Evolutionary conservation across 441 rosid species (phyloP).

Genomic region (Brassica hybrid): DNA sequence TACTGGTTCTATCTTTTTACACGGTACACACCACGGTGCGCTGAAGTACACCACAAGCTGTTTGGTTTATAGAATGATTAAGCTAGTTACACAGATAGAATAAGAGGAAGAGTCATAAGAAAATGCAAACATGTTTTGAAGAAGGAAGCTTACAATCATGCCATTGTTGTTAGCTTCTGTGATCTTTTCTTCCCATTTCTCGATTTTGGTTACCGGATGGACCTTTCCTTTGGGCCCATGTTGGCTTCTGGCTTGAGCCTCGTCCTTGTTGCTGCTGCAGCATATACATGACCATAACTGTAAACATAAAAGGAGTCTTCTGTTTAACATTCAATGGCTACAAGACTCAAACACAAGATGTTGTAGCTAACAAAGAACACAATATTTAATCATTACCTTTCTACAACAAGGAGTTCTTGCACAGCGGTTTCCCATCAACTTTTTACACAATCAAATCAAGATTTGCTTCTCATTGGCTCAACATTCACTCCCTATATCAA

Average conservation of each 20-base stretch:
- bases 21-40: slow-evolving; percentile 64
- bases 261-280: slow-evolving; percentile 25
- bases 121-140: not conserved
- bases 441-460: slow-evolving; percentile 30
- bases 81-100: no score
- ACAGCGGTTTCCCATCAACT: slow-evolving; percentile 51
- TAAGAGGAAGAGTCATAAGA: not conserved
- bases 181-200: slow-evolving; percentile 62
- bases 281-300: slow-evolving; percentile 43
- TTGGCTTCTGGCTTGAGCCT: slow-evolving; percentile 33
- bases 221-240: slow-evolving; percentile 48
- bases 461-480: slow-evolving; percentile 34
- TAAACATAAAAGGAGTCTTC: slow-evolving; percentile 12
- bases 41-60: slow-evolving; percentile 73
- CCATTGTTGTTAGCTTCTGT: slow-evolving; percentile 53
- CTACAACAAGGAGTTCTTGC: slow-evolving; percentile 33
- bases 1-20: slow-evolving; percentile 53
- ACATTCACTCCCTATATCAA: slow-evolving; percentile 3
- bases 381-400: slow-evolving; percentile 30
- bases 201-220: slow-evolving; percentile 47
- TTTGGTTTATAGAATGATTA: slow-evolving; percentile 11
- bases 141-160: slow-evolving; percentile 51
- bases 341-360: not conserved
- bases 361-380: not conserved
- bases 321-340: not conserved